phyloP scores from a whole-genome alignment of 1,284 basidiomycete species.

The Phaffia rhodozyma region DNA sequence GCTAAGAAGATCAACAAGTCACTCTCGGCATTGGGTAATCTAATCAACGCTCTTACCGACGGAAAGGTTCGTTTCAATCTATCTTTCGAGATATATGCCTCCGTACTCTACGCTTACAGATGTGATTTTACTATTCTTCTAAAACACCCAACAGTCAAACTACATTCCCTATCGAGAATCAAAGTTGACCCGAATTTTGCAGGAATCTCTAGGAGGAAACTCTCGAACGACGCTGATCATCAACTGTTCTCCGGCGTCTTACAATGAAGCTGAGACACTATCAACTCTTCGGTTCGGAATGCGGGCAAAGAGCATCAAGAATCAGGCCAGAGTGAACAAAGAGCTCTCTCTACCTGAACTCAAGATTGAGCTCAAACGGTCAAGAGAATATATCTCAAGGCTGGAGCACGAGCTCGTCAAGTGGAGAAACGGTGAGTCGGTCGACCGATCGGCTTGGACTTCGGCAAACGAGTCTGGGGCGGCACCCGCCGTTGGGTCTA shows the following conservation, averaged over 20 bases:
- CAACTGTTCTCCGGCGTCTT: slow-evolving; percentile 95
- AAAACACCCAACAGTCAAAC: slow-evolving; percentile 52
- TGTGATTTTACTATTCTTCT: slow-evolving; percentile 6
- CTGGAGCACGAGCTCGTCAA: slow-evolving; percentile 83
- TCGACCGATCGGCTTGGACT: slow-evolving; percentile 77
- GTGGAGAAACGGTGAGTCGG: slow-evolving; percentile 80
- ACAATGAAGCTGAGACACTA: slow-evolving; percentile 95
- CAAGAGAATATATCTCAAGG: slow-evolving; percentile 75
- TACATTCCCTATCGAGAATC: slow-evolving; percentile 99
- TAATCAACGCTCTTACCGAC: slow-evolving; percentile 97
- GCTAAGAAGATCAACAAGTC: slow-evolving; percentile 99
- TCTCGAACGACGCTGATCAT: slow-evolving; percentile 97
- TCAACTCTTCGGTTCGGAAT: slow-evolving; percentile 97
- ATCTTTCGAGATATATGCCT: neutral
- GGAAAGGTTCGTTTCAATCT: slow-evolving; percentile 53
- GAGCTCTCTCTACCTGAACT: slow-evolving; percentile 94
- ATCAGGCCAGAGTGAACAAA: slow-evolving; percentile 95
- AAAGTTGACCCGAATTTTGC: slow-evolving; percentile 95
- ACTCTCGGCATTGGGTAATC: slow-evolving; percentile 95
- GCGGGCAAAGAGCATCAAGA: slow-evolving; percentile 99
- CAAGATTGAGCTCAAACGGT: slow-evolving; percentile 81
- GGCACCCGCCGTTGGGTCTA: slow-evolving; percentile 21
- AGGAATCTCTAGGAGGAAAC: slow-evolving; percentile 99
- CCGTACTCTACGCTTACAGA: slow-evolving; percentile 5
- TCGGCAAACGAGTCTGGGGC: slow-evolving; percentile 31